Conservation (phyloP, 768 basidiomycete species). For the Tricholomella constricta region DNA sequence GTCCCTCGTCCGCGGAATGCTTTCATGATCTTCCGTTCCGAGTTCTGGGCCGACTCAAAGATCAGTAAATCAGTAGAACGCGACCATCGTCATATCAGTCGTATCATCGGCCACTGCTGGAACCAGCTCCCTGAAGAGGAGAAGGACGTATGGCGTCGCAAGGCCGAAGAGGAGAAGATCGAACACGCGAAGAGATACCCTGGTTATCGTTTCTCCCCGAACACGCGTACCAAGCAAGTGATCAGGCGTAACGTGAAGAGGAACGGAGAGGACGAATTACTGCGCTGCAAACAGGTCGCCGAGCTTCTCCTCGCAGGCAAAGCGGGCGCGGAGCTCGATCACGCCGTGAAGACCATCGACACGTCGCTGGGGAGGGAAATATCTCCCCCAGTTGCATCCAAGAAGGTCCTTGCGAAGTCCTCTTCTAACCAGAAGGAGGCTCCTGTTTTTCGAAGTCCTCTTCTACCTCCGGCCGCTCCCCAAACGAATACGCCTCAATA, state of each 20-base stretch:
- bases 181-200: conserved; percentile 52
- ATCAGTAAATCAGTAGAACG: conserved; percentile 50
- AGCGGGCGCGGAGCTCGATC: conserved; percentile 47
- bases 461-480: conserved; percentile 24
- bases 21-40: conserved; percentile 74
- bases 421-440: conserved; percentile 4
- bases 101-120: conserved; percentile 59
- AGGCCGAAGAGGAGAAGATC: conserved; percentile 53
- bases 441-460: conserved; percentile 32
- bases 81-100: conserved; percentile 60
- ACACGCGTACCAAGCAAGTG: conserved; percentile 42
- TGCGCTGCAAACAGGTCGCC: conserved; percentile 52
- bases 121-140: conserved; percentile 50
- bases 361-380: conserved; percentile 11
- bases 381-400: conserved; percentile 2
- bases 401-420: not conserved
- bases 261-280: conserved; percentile 48
- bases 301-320: conserved; percentile 53
- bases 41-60: conserved; percentile 55
- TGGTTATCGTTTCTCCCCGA: conserved; percentile 55
- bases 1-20: conserved; percentile 83
- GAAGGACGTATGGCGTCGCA: conserved; percentile 51
- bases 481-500: not conserved
- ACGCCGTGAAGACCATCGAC: conserved; percentile 40
- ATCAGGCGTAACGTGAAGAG: conserved; percentile 54